These are phyloP conservation scores for Kwoniella heveanensis DNA, from an alignment of 768 basidiomycete species.

Conservation along the genomic window DNA sequence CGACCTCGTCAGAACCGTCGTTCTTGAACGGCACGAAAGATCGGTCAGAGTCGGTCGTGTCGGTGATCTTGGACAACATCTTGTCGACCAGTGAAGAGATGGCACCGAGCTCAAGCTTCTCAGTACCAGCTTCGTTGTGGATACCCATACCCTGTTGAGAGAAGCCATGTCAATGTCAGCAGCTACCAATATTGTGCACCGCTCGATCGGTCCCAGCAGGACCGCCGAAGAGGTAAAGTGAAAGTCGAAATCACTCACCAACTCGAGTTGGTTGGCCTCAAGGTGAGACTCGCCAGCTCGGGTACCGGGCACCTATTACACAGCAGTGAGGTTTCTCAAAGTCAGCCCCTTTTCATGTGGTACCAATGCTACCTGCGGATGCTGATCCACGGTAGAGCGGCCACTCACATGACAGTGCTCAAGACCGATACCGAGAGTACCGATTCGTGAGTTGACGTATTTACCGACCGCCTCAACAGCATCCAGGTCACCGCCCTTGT, in stretches of 20 bases:
- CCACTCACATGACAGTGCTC: slow-evolving; percentile 57
- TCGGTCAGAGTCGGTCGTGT: slow-evolving; percentile 56
- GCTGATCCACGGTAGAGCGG: no score
- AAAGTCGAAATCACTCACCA: slow-evolving; percentile 32
- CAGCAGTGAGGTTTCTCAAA: background rate
- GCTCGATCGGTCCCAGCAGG: no score
- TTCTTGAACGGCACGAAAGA: slow-evolving; percentile 58
- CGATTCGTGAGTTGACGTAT: slow-evolving; percentile 47
- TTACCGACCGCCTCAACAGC: slow-evolving; percentile 52
- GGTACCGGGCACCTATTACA: slow-evolving; percentile 55
- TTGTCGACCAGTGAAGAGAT: slow-evolving; percentile 53
- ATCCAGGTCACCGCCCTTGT: slow-evolving; percentile 52
- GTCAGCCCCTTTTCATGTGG: no score
- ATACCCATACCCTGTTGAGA: slow-evolving; percentile 52
- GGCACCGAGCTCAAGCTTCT: slow-evolving; percentile 48
- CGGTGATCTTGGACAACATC: slow-evolving; percentile 54
- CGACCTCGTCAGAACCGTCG: slow-evolving; percentile 66
- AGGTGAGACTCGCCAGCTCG: slow-evolving; percentile 53
- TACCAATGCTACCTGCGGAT: no score
- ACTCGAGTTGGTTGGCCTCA: slow-evolving; percentile 54
- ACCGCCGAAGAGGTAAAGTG: no score
- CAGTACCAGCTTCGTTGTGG: slow-evolving; percentile 59
- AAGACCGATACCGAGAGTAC: slow-evolving; percentile 57
- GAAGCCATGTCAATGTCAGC: slow-evolving; percentile 1
- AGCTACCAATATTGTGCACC: no score